Base-by-base conservation (phyloP, 2,329 filamentous ascomycete genomes). In the Beauveria scarabaeidicola region DNA sequence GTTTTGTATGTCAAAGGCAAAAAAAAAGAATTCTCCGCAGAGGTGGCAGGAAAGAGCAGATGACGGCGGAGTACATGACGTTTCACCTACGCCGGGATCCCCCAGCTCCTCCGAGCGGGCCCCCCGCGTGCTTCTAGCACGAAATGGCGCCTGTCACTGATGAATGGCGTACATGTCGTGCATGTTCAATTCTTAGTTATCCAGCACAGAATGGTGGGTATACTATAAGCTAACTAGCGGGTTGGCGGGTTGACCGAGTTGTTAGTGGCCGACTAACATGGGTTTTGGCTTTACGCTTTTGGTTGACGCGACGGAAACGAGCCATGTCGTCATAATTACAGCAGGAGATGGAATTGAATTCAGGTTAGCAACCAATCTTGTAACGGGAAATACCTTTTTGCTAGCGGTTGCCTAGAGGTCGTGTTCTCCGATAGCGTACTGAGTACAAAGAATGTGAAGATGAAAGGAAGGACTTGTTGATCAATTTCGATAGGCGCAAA, bases 261-360 rank as follows among this genome's bases (percentile, higher is more conserved):
- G 19, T 40, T 52, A 38, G 50, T 25, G 47, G 47, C 44, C 23
- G 27, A 50, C 47, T 36, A 13, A 32, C 13, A 17, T 6, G 8
- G 10, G 3, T 50, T 50, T 36, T 29, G 47, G 25, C 13, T 50
- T 29, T 29, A 46, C 43, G 43, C 43, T 46, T 46, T 21, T 36
- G 32, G 32, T 23, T 13, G 43, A 9, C 10, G 11, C 21, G 15
- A 46, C 21, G 43, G 43, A 46, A 46, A 23, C 27, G 4, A 52
- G n/a, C 29, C 19, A 36, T 53, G 51, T 53, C 51, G 51, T 53
- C 51, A 53, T 53, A 3, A 41, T 53, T 53, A 43, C 51, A 36
- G 27, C 36, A 17, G 19, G 17, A 53, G 38, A 27, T 17, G 21
- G 51, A 29, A 41, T 23, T 40, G 32, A 9, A 27, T 19, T 53